Evolutionary conservation across 2,329 filamentous ascomycete species (phyloP).

Genomic region (Cladosporium phlei): DNA sequence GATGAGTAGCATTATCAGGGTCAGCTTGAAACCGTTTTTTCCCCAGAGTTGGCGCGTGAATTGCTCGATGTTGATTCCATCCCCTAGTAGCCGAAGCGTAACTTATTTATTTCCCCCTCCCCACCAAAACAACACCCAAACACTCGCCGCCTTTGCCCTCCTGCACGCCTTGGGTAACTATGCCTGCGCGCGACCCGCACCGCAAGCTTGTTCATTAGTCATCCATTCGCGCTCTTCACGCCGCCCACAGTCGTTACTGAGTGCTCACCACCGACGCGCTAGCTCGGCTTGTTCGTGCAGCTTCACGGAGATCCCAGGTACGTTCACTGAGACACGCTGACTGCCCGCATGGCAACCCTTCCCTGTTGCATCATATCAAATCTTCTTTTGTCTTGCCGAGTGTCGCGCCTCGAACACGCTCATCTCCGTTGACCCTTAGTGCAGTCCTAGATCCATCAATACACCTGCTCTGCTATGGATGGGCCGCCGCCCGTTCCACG

Average conservation of each 20-base stretch:
- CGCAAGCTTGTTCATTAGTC: too few relatives aligned
- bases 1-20: too few relatives aligned
- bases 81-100: too few relatives aligned
- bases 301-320: constrained; percentile 12
- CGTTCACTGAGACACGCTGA: constrained; percentile 5
- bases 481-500: constrained; percentile 28
- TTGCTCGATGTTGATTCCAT: too few relatives aligned
- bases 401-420: not conserved
- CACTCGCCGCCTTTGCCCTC: too few relatives aligned
- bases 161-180: too few relatives aligned
- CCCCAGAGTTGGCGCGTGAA: too few relatives aligned
- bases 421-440: constrained; percentile 4
- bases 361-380: constrained; percentile 8
- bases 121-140: too few relatives aligned
- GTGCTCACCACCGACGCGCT: constrained; percentile 1
- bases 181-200: too few relatives aligned
- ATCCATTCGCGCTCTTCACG: too few relatives aligned
- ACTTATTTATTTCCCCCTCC: too few relatives aligned
- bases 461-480: constrained; percentile 15
- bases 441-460: constrained; percentile 4
- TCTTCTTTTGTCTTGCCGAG: not conserved
- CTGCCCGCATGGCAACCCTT: constrained; percentile 10
- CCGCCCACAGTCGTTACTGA: constrained; percentile 1
- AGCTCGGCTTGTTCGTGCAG: constrained; percentile 10
- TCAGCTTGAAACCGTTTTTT: too few relatives aligned